A percentile compares a stretch with the other conserved stretches of the same genome.
Evolutionary conservation across 1,139 yeast species (phyloP).

Genomic region (Tardiomyces digboiensis): DNA sequence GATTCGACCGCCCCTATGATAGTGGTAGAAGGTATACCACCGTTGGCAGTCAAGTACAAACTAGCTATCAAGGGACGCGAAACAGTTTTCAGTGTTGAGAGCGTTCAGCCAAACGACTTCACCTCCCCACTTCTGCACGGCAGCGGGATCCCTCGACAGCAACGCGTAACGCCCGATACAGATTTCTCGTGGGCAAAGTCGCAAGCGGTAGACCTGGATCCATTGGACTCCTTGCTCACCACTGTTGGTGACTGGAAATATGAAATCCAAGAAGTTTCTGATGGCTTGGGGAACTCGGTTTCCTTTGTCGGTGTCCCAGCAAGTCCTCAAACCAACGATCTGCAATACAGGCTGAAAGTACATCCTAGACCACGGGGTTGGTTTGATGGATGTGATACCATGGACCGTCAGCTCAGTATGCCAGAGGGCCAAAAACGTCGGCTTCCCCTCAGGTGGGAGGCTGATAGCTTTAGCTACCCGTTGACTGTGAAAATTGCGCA

Average conservation of each 20-base stretch:
- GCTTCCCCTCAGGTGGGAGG: conserved; percentile 14
- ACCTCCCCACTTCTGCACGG: conserved; percentile 29
- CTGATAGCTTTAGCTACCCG: neutral
- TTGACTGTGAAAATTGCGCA: neutral
- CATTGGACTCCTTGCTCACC: conserved; percentile 30
- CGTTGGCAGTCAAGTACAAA: conserved; percentile 53
- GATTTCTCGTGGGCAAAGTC: conserved; percentile 40
- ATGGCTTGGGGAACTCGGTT: conserved; percentile 64
- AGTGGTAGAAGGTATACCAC: conserved; percentile 64
- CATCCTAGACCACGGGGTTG: conserved; percentile 51
- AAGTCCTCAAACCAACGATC: conserved; percentile 22
- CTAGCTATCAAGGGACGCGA: conserved; percentile 43
- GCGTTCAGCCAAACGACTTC: conserved; percentile 37
- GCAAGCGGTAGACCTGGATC: conserved; percentile 37
- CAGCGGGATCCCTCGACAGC: neutral
- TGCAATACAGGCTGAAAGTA: conserved; percentile 45
- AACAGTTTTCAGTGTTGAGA: conserved; percentile 33
- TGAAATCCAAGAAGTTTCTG: conserved; percentile 56
- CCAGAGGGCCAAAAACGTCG: conserved; percentile 20
- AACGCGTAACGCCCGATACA: neutral
- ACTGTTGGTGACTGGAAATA: conserved; percentile 55
- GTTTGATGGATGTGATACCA: conserved; percentile 26
- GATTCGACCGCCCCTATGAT: conserved; percentile 47
- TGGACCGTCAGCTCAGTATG: conserved; percentile 20
- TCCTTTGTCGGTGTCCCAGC: conserved; percentile 34